Evolutionary conservation across 768 basidiomycete species (phyloP), one percentile per base, ranked within the genome.

Genomic region (Suillus sp.): DNA sequence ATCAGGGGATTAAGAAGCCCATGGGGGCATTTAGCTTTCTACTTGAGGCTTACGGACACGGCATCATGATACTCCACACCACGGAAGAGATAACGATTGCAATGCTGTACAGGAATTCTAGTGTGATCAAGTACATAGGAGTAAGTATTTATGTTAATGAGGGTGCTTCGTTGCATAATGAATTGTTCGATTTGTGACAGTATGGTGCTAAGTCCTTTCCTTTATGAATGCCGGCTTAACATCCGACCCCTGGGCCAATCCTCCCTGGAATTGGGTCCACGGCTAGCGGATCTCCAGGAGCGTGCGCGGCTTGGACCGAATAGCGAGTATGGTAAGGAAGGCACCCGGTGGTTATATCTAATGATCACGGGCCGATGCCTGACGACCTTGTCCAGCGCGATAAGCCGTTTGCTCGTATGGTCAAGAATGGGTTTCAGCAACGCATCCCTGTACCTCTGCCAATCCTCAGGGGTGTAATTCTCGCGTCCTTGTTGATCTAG

Each of bases 1-100:
- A 62, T 62, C 61, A 62, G 61, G 61, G 60, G 25, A 59, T 62
- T 43, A 59, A 58, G 61, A 38, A 57, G 56, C 55, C 9, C 35
- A 55, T 18, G 55, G 35, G 1, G 55, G 55, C 25, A 57, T 25
- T 30, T 40, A 27, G 18, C 40, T 38, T 40, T 57, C 56, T 25
- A 57, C 56, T 38, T 7, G 27, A 40, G 25, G 56, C 55, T 40
- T 57, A 57, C 38, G 38, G 27, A 40, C 56, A 57, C 38, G 27
- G 56, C 56, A 38, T 57, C 56, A 38, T 57, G 13, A 40, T 40
- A 13, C 56, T 57, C 18, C 56, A 56, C 16, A 56, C 25, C 16
- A 37, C 5, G 27, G 37, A 25, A 38, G 6, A 37, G 38, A 40
- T 40, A 40, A 27, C 18, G 11, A 57, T 57, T 40, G 1, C 38